These are phyloP conservation scores for Grammothele lineata DNA, from an alignment of 768 basidiomycete species.

Conservation along the genomic window DNA sequence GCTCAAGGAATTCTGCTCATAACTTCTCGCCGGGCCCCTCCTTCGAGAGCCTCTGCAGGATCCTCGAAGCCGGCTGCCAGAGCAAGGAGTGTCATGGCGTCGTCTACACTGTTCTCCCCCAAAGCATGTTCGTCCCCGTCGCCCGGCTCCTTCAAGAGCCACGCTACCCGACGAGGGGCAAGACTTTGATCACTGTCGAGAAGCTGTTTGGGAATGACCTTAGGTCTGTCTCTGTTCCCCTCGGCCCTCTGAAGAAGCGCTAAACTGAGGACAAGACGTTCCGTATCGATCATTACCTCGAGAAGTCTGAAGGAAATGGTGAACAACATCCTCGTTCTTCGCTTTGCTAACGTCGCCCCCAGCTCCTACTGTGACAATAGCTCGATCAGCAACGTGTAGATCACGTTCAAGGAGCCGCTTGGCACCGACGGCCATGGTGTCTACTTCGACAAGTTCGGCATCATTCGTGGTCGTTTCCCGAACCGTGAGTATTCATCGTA, in stretches of 20 bases:
- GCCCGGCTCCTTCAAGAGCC: constrained; percentile 77
- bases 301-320: constrained; percentile 99
- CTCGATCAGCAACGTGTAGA: constrained; percentile 94
- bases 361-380: constrained; percentile 93
- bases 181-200: constrained; percentile 94
- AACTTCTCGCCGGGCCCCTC: constrained; percentile 76
- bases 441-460: constrained; percentile 99
- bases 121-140: constrained; percentile 93
- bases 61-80: constrained; percentile 71
- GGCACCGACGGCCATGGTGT: constrained; percentile 99
- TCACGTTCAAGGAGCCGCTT: constrained; percentile 99
- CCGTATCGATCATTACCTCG: constrained; percentile 98
- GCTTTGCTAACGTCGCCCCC: constrained; percentile 92
- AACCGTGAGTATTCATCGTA: constrained; percentile 86
- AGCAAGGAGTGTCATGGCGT: constrained; percentile 70
- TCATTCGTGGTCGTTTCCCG: constrained; percentile 95
- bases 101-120: constrained; percentile 97
- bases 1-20: constrained; percentile 82
- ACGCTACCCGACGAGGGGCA: constrained; percentile 68
- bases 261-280: constrained; percentile 98
- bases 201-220: constrained; percentile 98
- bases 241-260: constrained; percentile 72
- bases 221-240: constrained; percentile 74
- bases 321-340: constrained; percentile 93
- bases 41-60: constrained; percentile 72